Percentiles rank a stretch among this genome's conserved stretches.
Evolutionary conservation across 2,329 filamentous ascomycete genomes (phyloP).

Genomic region (Trichoderma sp.): DNA sequence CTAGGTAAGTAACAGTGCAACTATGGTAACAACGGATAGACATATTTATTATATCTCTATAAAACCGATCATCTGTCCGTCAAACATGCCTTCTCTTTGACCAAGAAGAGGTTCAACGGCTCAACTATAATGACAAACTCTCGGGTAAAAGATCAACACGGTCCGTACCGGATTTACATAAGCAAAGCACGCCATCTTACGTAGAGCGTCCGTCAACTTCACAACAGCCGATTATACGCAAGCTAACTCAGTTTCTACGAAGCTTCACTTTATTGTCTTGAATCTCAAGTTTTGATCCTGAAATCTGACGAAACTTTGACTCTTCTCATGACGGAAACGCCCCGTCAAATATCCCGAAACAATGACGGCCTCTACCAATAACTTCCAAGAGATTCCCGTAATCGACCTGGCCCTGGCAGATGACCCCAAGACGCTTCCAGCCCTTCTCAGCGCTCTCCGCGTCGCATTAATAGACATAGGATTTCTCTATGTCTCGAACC

Average conservation of each 20-base stretch:
- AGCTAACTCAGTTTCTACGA: neutral
- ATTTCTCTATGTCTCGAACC: constrained; percentile 53
- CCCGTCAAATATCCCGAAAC: neutral
- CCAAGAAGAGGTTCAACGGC: neutral
- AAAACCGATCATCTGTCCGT: neutral
- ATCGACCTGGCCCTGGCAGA: constrained; percentile 47
- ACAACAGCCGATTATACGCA: neutral
- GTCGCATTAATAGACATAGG: constrained; percentile 50
- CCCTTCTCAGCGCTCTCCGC: constrained; percentile 44
- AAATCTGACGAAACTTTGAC: neutral
- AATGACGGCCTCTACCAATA: neutral
- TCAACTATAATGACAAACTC: neutral
- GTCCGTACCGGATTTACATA: neutral
- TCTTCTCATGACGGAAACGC: neutral
- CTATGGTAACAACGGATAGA: neutral
- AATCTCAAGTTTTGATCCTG: neutral
- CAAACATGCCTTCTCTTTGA: neutral
- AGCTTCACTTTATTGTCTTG: neutral
- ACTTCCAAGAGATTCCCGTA: constrained; percentile 45
- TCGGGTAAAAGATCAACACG: neutral
- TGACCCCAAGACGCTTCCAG: constrained; percentile 33
- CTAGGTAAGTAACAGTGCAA: neutral
- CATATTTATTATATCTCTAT: neutral
- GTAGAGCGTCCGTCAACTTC: neutral
- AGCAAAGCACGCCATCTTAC: neutral